Evolutionary conservation across 768 basidiomycete species (phyloP), one percentile per base, ranked within the genome.

Genomic region (Chalciporus pseudorubinellus): DNA sequence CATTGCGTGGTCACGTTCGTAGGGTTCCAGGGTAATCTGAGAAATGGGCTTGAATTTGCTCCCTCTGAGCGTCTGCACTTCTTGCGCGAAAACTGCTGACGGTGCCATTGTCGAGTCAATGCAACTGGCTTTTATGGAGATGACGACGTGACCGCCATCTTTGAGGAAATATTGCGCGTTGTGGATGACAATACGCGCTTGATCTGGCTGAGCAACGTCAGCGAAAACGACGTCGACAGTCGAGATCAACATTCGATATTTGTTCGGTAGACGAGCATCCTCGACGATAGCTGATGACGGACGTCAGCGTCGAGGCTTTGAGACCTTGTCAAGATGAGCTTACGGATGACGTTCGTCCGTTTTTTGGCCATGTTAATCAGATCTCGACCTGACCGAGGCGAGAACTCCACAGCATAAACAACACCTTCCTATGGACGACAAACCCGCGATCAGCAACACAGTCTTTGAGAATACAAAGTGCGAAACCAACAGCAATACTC

Each of bases 341-440:
- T 73, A 95, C 93, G 97, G 64, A 98, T 95, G 58, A 98, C 93
- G 71, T 98, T 99, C 58, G 97, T 98, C 53, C 97, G 82, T 75
- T 97, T 98, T 76, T 98, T 98, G 29, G 97, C 95, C 97, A 98
- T 99, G 74, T 89, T 90, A 61, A 99, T 97, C 55, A 98, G 74
- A 74, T 99, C 97, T 72, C 97, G 91, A 31, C 97, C 97, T 48
- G 94, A 95, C 63, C 97, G 84, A 60, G 86, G 79, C 3, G 97
- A 98, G 75, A 99, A 98, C 72, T 99, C 97, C 28, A 99, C 97
- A 18, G 97, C 97, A 69, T 99, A 98, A 9, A 98, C 97, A 53
- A 90, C 81, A 48, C 97, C 97, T 58, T 97, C 93, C 91, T 94
- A 57, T 4, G 59, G 16, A 40, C 56, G 40, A 41, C 21, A 9